Evolutionary conservation across 2,329 filamentous ascomycete species (phyloP), one percentile per base, ranked within the genome.

Genomic region (Tolypocladium pustulatum): DNA sequence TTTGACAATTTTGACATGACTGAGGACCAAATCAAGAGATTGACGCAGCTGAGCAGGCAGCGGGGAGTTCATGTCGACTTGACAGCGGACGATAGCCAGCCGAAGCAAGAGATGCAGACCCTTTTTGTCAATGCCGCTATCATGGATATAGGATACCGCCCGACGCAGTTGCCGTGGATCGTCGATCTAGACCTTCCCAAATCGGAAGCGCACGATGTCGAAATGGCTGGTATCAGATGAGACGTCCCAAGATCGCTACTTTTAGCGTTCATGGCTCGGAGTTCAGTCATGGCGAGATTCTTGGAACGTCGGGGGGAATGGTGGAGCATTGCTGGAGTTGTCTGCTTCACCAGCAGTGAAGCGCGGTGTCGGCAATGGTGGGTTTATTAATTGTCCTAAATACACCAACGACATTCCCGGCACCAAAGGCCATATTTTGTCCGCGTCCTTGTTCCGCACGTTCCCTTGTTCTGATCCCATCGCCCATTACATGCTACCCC

Each of bases 81-180:
- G 56, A 66, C 67, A 0, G 64, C 68, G 3, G 70, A n/a, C 61
- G 66, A 53, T 17, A 34, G 30, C 30, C 65, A 63, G 1, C n/a
- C 78, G 0, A 54, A 69, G 36, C 55, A 52, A 9, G 78, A 78
- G 0, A 67, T 71, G 49, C 75, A 84, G 62, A 86, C 83, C 0
- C 65, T 86, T 8, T 84, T 86, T 64, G 72, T 87, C 12, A 87
- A 86, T 66, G 82, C 82, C 1, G 73, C 84, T 0, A 78, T 85
- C 32, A 72, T 82, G 69, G 73, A 78, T 4, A 65, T 72, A 2
- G 60, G 68, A 8, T 74, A 77, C 22, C 59, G 66, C n/a, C 72
- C 75, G 13, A 63, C 69, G 12, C 80, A 86, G 49, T 66, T 76
- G 20, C 78, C 81, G 0, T 86, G 80, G 80, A 22, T 84, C 2